phyloP scores from a whole-genome alignment of 805 yeast genomes.

The Lachancea meyersii region DNA sequence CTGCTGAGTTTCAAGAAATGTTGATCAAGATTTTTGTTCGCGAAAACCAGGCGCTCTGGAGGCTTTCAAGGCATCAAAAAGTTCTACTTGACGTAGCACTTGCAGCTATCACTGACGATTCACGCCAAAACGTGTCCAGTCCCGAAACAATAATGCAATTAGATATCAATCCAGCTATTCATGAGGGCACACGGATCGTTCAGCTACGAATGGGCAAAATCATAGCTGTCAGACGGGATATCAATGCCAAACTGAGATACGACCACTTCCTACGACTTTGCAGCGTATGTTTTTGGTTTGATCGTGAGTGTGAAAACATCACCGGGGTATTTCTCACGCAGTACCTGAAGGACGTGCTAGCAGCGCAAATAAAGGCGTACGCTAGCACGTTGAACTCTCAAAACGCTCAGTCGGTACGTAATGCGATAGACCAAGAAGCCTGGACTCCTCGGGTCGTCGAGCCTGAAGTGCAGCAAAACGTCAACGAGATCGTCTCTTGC shows the following conservation, averaged over 20 bases:
- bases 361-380: slow-evolving; percentile 59
- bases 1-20: slow-evolving; percentile 71
- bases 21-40: slow-evolving; percentile 52
- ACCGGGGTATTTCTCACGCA: slow-evolving; percentile 57
- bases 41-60: slow-evolving; percentile 64
- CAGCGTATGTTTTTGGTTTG: slow-evolving; percentile 58
- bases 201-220: slow-evolving; percentile 76
- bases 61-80: slow-evolving; percentile 75
- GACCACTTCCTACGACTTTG: slow-evolving; percentile 63
- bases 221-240: slow-evolving; percentile 68
- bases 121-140: slow-evolving; percentile 17
- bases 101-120: slow-evolving; percentile 33
- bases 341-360: slow-evolving; percentile 61
- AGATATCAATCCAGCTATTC: slow-evolving; percentile 61
- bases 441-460: slow-evolving; percentile 75
- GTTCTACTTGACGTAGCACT: slow-evolving; percentile 65
- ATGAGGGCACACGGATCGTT: slow-evolving; percentile 60
- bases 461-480: slow-evolving; percentile 40
- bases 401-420: slow-evolving; percentile 41
- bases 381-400: slow-evolving; percentile 49
- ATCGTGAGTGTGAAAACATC: slow-evolving; percentile 77
- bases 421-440: slow-evolving; percentile 54
- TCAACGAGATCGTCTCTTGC: slow-evolving; percentile 47
- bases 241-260: slow-evolving; percentile 50
- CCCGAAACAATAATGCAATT: slow-evolving; percentile 45